Conservation (phyloP, 176 grass and related monocot genomes). For the Aegilops sharonensis region DNA sequence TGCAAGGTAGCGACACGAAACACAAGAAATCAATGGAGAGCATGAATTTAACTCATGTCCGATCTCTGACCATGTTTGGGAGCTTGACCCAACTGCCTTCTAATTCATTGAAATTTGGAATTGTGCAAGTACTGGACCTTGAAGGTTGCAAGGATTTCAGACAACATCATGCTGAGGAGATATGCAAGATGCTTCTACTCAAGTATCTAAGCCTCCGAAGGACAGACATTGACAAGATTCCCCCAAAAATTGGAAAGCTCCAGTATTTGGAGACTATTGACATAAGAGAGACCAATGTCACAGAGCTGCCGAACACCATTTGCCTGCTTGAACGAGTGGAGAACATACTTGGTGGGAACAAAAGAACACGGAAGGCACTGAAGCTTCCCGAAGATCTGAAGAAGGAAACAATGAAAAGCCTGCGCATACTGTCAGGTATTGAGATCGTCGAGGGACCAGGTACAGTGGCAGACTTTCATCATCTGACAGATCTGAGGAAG, state of each 20-base stretch:
- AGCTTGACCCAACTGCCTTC: neutral
- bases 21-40: neutral
- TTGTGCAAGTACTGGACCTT: neutral
- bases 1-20: fast-evolving
- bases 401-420: neutral
- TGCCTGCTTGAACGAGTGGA: neutral
- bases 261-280: too few species aligned
- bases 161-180: neutral
- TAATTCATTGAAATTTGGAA: neutral
- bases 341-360: neutral
- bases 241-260: neutral
- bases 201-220: neutral
- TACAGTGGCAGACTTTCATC: neutral
- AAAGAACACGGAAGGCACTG: neutral
- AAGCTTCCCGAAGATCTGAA: neutral
- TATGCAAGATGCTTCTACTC: neutral
- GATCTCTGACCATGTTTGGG: neutral
- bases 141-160: neutral
- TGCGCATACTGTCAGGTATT: neutral
- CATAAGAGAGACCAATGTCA: neutral
- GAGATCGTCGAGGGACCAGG: neutral
- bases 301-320: neutral
- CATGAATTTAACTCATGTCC: neutral
- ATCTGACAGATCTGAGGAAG: neutral
- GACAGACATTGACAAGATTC: neutral